phyloP scores from a whole-genome alignment of 352 stramenopile genomes.

The Pythium brachiatum region DNA sequence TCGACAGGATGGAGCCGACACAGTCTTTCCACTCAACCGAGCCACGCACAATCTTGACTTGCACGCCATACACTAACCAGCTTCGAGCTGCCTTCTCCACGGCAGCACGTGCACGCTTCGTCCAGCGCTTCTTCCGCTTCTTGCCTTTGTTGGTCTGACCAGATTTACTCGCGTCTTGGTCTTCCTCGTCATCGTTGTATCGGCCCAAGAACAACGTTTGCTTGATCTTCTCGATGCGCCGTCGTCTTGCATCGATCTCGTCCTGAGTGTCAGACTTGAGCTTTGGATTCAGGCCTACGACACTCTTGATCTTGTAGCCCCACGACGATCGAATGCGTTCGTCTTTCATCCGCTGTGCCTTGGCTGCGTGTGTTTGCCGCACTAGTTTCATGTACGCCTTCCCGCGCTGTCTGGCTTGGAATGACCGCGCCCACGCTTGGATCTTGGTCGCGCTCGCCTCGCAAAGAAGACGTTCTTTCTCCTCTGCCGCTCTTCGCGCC shows the following conservation, averaged over 20 bases:
- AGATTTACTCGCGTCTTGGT: not conserved
- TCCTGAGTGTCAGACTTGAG: conserved; percentile 58
- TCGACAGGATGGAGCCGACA: conserved; percentile 55
- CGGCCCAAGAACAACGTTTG: conserved; percentile 46
- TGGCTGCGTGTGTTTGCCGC: conserved; percentile 27
- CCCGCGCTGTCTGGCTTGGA: conserved; percentile 16
- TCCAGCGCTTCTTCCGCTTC: conserved; percentile 45
- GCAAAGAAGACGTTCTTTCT: conserved; percentile 9
- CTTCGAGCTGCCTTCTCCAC: conserved; percentile 37
- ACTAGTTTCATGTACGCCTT: conserved; percentile 36
- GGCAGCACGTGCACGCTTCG: conserved; percentile 31
- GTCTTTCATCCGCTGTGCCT: conserved; percentile 31
- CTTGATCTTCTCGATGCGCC: conserved; percentile 45
- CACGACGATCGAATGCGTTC: conserved; percentile 23
- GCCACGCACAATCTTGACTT: conserved; percentile 47
- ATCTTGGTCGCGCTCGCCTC: conserved; percentile 25
- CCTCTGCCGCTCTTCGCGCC: conserved; percentile 12
- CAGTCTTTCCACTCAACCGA: conserved; percentile 38
- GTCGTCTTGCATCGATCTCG: conserved; percentile 34
- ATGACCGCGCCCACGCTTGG: conserved; percentile 26
- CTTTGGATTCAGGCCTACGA: conserved; percentile 22
- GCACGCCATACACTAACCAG: conserved; percentile 52
- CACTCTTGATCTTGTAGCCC: conserved; percentile 25
- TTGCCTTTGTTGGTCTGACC: not conserved
- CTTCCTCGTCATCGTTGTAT: conserved; percentile 8